phyloP scores from a whole-genome alignment of 768 basidiomycete genomes.

The Cantharellus anzutake region DNA sequence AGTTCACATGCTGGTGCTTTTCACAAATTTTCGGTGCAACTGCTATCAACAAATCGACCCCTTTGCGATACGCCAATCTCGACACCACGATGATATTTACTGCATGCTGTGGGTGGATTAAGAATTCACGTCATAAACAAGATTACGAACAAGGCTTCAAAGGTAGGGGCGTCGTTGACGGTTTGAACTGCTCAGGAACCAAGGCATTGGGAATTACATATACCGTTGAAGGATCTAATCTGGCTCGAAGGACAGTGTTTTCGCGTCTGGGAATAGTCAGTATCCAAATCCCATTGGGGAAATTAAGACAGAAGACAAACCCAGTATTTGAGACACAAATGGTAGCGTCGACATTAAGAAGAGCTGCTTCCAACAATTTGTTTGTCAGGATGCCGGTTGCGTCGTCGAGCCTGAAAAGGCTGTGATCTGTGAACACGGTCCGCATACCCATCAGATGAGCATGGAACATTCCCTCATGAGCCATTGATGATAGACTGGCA shows the following conservation, averaged over 20 bases:
- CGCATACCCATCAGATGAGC: constrained; percentile 71
- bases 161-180: constrained; percentile 26
- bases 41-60: constrained; percentile 86
- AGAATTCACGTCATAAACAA: neutral
- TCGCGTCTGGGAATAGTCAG: constrained; percentile 49
- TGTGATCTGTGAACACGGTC: constrained; percentile 94
- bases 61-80: constrained; percentile 86
- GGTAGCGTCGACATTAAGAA: constrained; percentile 82
- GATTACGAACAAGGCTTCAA: constrained; percentile 32
- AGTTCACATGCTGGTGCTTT: constrained; percentile 69
- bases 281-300: neutral
- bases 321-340: constrained; percentile 96
- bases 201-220: constrained; percentile 92
- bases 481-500: constrained; percentile 74
- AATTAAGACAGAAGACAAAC: constrained; percentile 24
- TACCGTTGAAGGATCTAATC: constrained; percentile 47
- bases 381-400: constrained; percentile 95
- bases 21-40: constrained; percentile 80
- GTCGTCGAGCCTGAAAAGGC: constrained; percentile 89
- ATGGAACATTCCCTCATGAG: constrained; percentile 83
- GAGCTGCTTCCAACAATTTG: constrained; percentile 71
- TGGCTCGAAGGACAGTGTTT: constrained; percentile 81
- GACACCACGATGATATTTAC: constrained; percentile 87
- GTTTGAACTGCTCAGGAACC: constrained; percentile 70
- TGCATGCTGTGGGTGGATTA: constrained; percentile 15